phyloP scores from a whole-genome alignment of 2,329 filamentous ascomycete species.

The Rutstroemia sp. region DNA sequence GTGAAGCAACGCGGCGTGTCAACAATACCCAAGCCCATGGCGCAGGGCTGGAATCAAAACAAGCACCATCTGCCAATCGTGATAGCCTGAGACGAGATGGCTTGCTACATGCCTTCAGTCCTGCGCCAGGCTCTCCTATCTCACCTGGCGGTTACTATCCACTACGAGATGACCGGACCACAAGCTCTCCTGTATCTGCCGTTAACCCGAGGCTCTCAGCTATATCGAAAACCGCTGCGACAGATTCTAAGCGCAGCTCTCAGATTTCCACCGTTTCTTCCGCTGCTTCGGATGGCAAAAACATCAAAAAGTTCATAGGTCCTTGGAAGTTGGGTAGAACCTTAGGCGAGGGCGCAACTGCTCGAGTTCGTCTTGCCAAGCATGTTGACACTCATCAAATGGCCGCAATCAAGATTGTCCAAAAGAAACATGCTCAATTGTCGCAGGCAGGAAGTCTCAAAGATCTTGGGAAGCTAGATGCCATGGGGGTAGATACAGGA shows the following conservation, averaged over 20 bases:
- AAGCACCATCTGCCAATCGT: conserved; percentile 19
- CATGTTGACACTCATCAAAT: conserved; percentile 71
- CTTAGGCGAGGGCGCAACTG: conserved; percentile 83
- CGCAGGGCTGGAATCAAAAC: conserved; percentile 12
- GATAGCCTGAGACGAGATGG: conserved; percentile 21
- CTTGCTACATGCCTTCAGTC: conserved; percentile 14
- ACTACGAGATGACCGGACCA: conserved; percentile 11
- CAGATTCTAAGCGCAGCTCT: conserved; percentile 33
- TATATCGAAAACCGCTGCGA: conserved; percentile 27
- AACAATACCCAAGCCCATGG: conserved; percentile 24
- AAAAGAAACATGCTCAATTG: conserved; percentile 70
- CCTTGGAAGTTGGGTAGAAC: conserved; percentile 91
- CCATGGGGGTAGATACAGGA: conserved; percentile 44
- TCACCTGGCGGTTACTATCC: conserved; percentile 10
- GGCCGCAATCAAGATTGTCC: conserved; percentile 93
- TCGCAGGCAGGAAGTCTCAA: conserved; percentile 81
- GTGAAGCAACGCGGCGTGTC: conserved; percentile 27
- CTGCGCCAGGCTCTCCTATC: conserved; percentile 7
- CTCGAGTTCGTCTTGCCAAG: conserved; percentile 76
- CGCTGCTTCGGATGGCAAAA: conserved; percentile 27
- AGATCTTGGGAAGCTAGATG: conserved; percentile 69
- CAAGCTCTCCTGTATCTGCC: conserved; percentile 24
- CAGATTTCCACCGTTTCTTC: conserved; percentile 34
- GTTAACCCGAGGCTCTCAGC: conserved; percentile 30
- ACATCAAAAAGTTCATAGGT: conserved; percentile 68